phyloP scores from a whole-genome alignment of 345 rosid species.

The Mercurialis annua region DNA sequence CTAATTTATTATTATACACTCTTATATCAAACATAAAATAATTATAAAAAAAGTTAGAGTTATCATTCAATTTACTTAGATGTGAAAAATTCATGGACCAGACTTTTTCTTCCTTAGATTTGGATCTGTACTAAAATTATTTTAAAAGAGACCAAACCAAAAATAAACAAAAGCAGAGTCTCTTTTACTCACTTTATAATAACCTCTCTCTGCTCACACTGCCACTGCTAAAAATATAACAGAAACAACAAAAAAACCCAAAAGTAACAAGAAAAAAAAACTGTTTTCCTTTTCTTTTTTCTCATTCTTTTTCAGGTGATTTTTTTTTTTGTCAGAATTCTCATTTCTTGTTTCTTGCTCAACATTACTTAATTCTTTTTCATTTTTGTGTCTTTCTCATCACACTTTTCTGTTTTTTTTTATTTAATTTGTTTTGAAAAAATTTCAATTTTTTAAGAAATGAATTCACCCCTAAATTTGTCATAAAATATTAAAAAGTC shows the following conservation, averaged over 20 bases:
- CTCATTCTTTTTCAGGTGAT: slow-evolving; percentile 5
- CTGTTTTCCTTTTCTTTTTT: not conserved
- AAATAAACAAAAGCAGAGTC: not conserved
- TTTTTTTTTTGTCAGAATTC: slow-evolving; percentile 14
- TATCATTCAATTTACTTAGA: too few relatives aligned
- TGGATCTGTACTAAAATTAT: slow-evolving; percentile 19
- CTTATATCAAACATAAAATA: too few relatives aligned
- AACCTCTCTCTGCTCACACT: not conserved
- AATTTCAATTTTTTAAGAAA: too few relatives aligned
- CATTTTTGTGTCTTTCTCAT: not conserved
- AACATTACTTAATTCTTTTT: slow-evolving; percentile 12
- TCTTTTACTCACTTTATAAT: not conserved
- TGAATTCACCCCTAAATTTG: too few relatives aligned
- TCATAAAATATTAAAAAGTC: too few relatives aligned
- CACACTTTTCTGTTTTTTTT: not conserved
- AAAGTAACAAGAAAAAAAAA: not conserved
- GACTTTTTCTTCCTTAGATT: not conserved
- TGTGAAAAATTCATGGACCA: too few relatives aligned
- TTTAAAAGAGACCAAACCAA: slow-evolving; percentile 4
- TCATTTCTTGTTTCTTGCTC: slow-evolving; percentile 8
- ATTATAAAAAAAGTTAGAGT: too few relatives aligned
- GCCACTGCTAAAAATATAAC: too few relatives aligned
- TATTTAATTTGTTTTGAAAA: too few relatives aligned
- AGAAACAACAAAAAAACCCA: not conserved
- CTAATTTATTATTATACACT: too few relatives aligned